Base-by-base conservation (phyloP, 495 filamentous ascomycete genomes). In the Aspergillus baeticus region DNA sequence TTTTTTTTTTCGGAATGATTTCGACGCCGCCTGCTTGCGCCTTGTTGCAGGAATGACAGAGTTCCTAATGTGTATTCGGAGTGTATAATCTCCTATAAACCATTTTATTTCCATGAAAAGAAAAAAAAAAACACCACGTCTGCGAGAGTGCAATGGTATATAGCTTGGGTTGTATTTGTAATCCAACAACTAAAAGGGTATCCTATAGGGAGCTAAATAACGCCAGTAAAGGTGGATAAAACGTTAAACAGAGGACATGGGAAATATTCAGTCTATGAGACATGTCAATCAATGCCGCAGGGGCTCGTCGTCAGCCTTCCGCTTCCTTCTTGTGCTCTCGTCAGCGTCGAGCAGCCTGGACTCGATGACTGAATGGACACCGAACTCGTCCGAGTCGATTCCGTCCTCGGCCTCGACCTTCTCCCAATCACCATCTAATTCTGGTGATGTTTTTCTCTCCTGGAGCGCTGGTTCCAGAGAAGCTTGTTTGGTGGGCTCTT, bases 361-460 rank as follows among this genome's bases (percentile, higher is more conserved):
- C 8, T 69, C 74, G 11, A 58, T 51, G 17, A 76, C 56, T 18
- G 59, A 60, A 34, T 65, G 61, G 3, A 77, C 66, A 5, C 70
- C 75, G 51, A 75, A 68, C 23, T 76, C 67, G 14, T 61, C 71
- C 11, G 47, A 36, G 17, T 70, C 61, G 6, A 75, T 68, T 10
- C 60, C 70, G 49, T 76, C 72, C 38, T 75, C 69, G 4, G 59
- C 70, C 47, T 78, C 75, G 18, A 78, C 66, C 51, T 75, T 76
- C 47, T 78, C 75, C 75, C 75, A 78, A 21, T 73, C 75, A 31
- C 73, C 75, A 39, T 78, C 75, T 1, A 66, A 63, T 14, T 63
- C 69, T 20, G 38, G 17, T 38, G 53, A 43, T 22, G 51, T 15
- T 41, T 44, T 48, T 42, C 53, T 11, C 10, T 54, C 21, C 35